Evolutionary conservation across 2,329 filamentous ascomycete species (phyloP), one percentile per base, ranked within the genome.

Genomic region (Aureobasidium mangrovei): DNA sequence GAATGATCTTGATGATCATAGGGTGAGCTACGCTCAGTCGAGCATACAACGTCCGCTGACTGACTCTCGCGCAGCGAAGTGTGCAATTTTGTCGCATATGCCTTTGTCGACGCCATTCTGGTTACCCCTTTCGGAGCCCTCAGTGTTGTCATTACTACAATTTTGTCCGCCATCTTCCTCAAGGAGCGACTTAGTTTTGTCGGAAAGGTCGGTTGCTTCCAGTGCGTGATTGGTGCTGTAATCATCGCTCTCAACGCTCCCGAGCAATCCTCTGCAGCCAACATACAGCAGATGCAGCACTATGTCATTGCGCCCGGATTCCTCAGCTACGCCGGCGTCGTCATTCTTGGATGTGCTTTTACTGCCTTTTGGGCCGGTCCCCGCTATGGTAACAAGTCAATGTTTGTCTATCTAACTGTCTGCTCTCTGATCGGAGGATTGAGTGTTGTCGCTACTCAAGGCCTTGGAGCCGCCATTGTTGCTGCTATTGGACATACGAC

Each of bases 11-110:
- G 56, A 97, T 98, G 93, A 95, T 97, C 62, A 64, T 97, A 41
- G 93, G 93, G 47, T 52, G 24, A 52, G 38, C 33, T 28, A 35
- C 29, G 26, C n/a, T 28, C 31, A 2, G 2, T 4, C 1, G 7
- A 18, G 2, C 35, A 8, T 7, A n/a, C 5, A 3, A 29, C 3
- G 10, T 26, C 10, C 24, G 9, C 29, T 7, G 3, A 28, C 47
- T 52, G 18, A 52, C 26, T 24, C 9, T 7, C 2, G 2, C 18
- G 1, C 39, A 52, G 47, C 62, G 93, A 98, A 71, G 82, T 95
- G 55, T 95, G 89, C 80, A 98, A 98, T 72, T 95, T 97, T 68
- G 88, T 91, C 67, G 93, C 93, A 53, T 97, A 97, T 67, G 88
- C 90, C 55, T 97, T 97, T 64, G 93, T 93, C 59, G 93, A 97